A percentile compares a stretch with the other conserved stretches of the same genome.
Conservation (phyloP, 441 rosid genomes). For the Omphalea diandra region DNA sequence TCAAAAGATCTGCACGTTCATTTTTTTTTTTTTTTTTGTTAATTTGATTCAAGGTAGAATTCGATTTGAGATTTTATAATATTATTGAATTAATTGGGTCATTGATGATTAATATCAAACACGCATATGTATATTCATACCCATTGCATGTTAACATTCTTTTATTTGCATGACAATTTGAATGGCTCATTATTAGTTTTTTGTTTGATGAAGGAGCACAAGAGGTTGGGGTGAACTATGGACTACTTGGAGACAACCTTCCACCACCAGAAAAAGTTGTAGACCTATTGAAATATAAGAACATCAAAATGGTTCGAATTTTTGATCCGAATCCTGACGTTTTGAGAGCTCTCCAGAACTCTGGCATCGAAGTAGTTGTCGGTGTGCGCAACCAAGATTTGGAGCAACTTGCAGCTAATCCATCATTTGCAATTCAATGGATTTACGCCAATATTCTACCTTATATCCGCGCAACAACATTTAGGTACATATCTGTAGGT, state of each 20-base stretch:
- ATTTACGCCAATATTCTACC: constrained; percentile 16
- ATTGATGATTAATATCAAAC: no score
- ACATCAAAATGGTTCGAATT: constrained; percentile 8
- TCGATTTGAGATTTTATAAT: no score
- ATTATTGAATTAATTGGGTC: no score
- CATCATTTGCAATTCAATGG: constrained; percentile 17
- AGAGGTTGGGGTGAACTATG: constrained; percentile 21
- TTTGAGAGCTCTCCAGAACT: constrained; percentile 8
- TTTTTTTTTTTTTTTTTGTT: neutral
- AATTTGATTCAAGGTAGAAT: no score
- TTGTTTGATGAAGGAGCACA: constrained; percentile 2
- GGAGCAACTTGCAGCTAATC: constrained; percentile 10
- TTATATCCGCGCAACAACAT: neutral
- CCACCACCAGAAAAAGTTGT: constrained; percentile 10
- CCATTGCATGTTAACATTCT: no score
- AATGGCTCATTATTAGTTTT: no score
- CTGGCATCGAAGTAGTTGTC: neutral
- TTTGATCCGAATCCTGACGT: constrained; percentile 15
- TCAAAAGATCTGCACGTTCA: no score
- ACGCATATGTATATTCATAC: no score
- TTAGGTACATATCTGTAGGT: constrained; percentile 13
- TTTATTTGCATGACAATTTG: no score
- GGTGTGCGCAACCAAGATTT: constrained; percentile 17
- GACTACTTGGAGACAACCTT: constrained; percentile 20
- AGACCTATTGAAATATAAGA: neutral